These are phyloP conservation scores for Tolypocladium paradoxum DNA, from an alignment of 2,329 filamentous ascomycete genomes.

Conservation along the genomic window DNA sequence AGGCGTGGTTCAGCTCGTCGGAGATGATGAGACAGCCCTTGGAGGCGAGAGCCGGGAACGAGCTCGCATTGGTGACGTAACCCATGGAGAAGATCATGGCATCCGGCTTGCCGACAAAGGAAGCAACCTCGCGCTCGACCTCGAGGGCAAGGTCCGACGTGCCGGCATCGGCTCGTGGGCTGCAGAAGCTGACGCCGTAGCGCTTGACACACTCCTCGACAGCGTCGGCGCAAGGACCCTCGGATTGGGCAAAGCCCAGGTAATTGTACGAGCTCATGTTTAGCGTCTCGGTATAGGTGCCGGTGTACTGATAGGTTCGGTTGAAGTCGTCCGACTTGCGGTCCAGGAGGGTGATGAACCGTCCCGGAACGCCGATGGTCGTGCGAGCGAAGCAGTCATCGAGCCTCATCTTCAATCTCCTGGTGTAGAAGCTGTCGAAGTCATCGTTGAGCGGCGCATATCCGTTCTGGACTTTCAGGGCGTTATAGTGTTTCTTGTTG, in stretches of 20 bases:
- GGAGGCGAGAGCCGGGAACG: constrained; percentile 83
- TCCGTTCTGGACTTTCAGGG: constrained; percentile 72
- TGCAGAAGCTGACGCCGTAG: constrained; percentile 75
- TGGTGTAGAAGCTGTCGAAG: constrained; percentile 97
- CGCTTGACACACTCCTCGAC: constrained; percentile 78
- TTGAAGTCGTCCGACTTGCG: constrained; percentile 89
- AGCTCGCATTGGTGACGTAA: constrained; percentile 87
- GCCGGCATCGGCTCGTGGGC: constrained; percentile 72
- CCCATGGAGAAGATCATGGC: constrained; percentile 99
- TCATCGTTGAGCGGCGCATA: constrained; percentile 95
- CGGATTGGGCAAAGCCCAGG: constrained; percentile 93
- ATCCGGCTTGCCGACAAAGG: constrained; percentile 86
- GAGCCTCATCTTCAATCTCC: constrained; percentile 83
- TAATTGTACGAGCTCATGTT: constrained; percentile 99
- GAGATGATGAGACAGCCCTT: constrained; percentile 94
- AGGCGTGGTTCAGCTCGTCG: constrained; percentile 95
- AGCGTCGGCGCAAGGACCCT: constrained; percentile 89
- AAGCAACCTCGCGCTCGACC: constrained; percentile 80
- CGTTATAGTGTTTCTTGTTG: constrained; percentile 68
- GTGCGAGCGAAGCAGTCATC: constrained; percentile 95
- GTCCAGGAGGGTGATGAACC: constrained; percentile 87
- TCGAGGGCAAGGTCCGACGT: constrained; percentile 81
- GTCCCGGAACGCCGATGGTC: constrained; percentile 84
- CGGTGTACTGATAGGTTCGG: constrained; percentile 76
- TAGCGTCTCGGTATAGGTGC: constrained; percentile 84